Base-by-base conservation (phyloP, 1,284 basidiomycete species). In the Trichosporon sp. region DNA sequence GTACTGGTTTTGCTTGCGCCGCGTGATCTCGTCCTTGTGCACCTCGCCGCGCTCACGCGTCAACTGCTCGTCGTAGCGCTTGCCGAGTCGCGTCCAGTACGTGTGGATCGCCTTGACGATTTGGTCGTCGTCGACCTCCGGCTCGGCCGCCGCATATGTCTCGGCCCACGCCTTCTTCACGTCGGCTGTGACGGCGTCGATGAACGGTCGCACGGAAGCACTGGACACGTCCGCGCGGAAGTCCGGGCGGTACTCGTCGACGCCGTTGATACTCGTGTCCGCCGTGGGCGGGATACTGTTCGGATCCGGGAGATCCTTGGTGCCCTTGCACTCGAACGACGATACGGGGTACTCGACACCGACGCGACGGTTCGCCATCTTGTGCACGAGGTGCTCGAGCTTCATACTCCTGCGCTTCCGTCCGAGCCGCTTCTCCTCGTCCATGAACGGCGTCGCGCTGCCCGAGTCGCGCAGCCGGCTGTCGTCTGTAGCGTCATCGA, bases 381-480 rank as follows among this genome's bases (percentile, higher is more conserved):
- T 74, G 70, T 82, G 81, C 3, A 82, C 76, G 31, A 82, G 73
- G 62, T 82, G 81, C 79, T 82, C 81, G 12, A 82, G 76, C 70
- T 78, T 80, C 69, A 82, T 78, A 44, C 75, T 78, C 21, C 81
- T 70, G 53, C 75, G 75, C 66, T 80, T 80, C 25, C 80, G 69
- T 7, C 72, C 62, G 34, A 29, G 23, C 31, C 65, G 67, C 67
- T 66, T 72, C 31, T 71, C 68, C n/a, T 72, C 71, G 9, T 71
- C 68, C 44, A 63, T 66, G 21, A 69, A 64, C 9, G 69, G 68
- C 11, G 70, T 71, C 13, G 51, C 21, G 53, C 65, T 65, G 18
- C 53, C 53, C 18, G 25, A 53, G 15, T 72, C 70, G 18, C 70
- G 68, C 34, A 64, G 21, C 12, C 70, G 66, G 35, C 68, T 66